A percentile compares a stretch with the other conserved stretches of the same genome.
Conservation (phyloP, 257 asterid genomes). For the Ilex asprella region DNA sequence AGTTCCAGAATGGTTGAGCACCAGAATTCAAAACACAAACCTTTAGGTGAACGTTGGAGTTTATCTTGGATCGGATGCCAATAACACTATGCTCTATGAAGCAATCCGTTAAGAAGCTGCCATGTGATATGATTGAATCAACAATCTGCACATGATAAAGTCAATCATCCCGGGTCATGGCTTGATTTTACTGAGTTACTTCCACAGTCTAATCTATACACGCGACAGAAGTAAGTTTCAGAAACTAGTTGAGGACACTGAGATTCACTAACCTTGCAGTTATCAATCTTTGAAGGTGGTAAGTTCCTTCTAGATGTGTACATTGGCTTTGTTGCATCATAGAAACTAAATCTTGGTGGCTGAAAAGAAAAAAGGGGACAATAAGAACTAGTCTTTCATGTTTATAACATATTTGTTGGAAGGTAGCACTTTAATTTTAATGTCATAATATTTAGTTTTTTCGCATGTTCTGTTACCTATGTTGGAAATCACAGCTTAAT, state of each 20-base stretch:
- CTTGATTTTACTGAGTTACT: no score
- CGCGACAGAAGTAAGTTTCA: no score
- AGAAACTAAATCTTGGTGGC: constrained; percentile 97
- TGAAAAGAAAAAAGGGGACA: constrained; percentile 22
- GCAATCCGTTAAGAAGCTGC: constrained; percentile 77
- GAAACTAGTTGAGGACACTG: not conserved
- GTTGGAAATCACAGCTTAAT: no score
- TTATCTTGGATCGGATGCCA: constrained; percentile 86
- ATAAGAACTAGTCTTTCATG: not conserved
- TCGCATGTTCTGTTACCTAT: no score
- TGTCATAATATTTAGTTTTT: no score
- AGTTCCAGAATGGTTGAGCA: no score
- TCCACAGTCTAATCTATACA: no score
- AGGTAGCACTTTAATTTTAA: no score
- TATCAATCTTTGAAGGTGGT: constrained; percentile 86
- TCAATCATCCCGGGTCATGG: not conserved
- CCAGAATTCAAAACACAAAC: constrained; percentile 20
- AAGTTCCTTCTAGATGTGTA: constrained; percentile 92
- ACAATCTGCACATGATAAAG: constrained; percentile 52
- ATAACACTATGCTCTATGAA: constrained; percentile 82
- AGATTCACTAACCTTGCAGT: constrained; percentile 62
- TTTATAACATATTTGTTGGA: no score
- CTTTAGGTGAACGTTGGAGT: constrained; percentile 69
- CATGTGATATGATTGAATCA: constrained; percentile 85
- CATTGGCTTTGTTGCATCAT: constrained; percentile 88